Evolutionary conservation across 2,329 filamentous ascomycete species (phyloP).

Genomic region (Neophaeococcomyces aloes): DNA sequence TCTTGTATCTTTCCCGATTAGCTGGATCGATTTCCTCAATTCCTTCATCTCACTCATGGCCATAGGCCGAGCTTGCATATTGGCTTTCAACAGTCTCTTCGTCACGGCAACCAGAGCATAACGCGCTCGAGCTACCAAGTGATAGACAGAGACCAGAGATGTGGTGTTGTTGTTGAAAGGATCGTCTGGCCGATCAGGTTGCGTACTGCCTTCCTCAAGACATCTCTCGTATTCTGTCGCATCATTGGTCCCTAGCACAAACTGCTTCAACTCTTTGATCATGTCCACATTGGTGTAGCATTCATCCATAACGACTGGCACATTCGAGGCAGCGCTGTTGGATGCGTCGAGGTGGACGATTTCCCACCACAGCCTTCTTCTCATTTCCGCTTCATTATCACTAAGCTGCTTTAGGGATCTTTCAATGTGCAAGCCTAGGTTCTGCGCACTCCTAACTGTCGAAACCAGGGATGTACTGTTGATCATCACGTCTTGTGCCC

Average conservation of each 20-base stretch:
- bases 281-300: constrained; percentile 39
- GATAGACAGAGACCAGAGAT: constrained; percentile 30
- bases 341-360: constrained; percentile 44
- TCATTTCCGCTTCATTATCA: constrained; percentile 33
- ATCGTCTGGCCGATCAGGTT: constrained; percentile 33
- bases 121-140: constrained; percentile 33
- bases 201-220: constrained; percentile 25
- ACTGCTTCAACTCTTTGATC: constrained; percentile 39
- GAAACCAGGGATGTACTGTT: constrained; percentile 40
- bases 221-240: constrained; percentile 29
- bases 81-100: constrained; percentile 34
- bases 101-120: constrained; percentile 35
- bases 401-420: constrained; percentile 39
- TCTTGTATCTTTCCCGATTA: constrained; percentile 33
- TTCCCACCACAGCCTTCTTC: constrained; percentile 31
- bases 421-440: constrained; percentile 32
- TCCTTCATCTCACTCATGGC: constrained; percentile 36
- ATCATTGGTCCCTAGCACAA: constrained; percentile 29
- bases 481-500: constrained; percentile 40
- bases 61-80: constrained; percentile 35
- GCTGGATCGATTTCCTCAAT: constrained; percentile 31
- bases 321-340: constrained; percentile 40
- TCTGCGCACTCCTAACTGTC: constrained; percentile 30
- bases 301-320: constrained; percentile 39
- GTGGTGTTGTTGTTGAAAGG: constrained; percentile 32